These are phyloP conservation scores for Xanthoceras sorbifolium DNA, from an alignment of 345 rosid genomes.

Conservation along the genomic window DNA sequence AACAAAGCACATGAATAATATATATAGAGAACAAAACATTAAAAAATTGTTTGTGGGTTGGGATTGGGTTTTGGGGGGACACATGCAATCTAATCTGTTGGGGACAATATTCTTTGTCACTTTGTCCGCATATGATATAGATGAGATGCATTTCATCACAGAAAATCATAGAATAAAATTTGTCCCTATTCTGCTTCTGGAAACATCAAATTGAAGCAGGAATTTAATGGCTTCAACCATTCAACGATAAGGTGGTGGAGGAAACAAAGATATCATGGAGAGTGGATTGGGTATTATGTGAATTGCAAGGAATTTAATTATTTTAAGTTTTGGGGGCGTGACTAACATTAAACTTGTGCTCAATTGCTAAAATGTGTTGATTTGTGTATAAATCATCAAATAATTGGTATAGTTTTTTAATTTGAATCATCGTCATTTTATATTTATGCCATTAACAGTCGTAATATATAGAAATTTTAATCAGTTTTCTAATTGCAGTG, in stretches of 20 bases:
- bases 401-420: too few relatives aligned
- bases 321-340: too few relatives aligned
- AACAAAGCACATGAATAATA: not conserved
- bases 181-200: not conserved
- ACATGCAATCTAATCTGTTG: slow-evolving; percentile 4
- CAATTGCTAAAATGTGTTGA: too few relatives aligned
- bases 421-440: too few relatives aligned
- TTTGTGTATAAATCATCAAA: too few relatives aligned
- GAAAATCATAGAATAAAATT: slow-evolving; percentile 7
- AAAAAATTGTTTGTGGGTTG: not conserved
- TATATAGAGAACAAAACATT: not conserved
- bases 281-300: not conserved
- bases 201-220: not conserved
- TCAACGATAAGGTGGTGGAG: not conserved
- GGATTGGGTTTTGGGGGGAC: not conserved
- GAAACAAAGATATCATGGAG: not conserved
- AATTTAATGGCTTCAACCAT: slow-evolving; percentile 4
- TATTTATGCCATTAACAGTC: too few relatives aligned
- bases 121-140: slow-evolving; percentile 23
- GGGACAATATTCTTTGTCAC: not conserved
- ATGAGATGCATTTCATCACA: slow-evolving; percentile 17
- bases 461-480: too few relatives aligned
- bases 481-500: too few relatives aligned
- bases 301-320: too few relatives aligned
- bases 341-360: too few relatives aligned